These are phyloP conservation scores for Chaetomium sp. DNA, from an alignment of 2,329 filamentous ascomycete species.

Conservation along the genomic window DNA sequence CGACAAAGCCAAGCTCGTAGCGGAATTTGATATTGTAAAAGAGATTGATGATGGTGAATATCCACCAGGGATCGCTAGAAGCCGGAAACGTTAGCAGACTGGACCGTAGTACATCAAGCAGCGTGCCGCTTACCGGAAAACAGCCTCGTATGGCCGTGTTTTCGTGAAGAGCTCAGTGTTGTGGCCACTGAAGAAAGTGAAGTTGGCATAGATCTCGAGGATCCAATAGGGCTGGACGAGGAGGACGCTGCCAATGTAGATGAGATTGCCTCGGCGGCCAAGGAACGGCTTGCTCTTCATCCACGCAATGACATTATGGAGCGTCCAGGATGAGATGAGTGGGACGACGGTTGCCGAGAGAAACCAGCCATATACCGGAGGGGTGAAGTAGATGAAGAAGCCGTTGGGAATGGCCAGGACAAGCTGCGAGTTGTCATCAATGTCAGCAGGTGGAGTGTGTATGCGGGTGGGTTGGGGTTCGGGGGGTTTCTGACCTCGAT, in stretches of 20 bases:
- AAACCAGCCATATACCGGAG: conserved; percentile 56
- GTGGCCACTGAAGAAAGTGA: conserved; percentile 53
- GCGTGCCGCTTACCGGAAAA: conserved; percentile 42
- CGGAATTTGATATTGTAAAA: conserved; percentile 57
- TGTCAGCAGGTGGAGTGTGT: background rate
- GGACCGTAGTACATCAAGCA: background rate
- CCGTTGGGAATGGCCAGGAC: conserved; percentile 47
- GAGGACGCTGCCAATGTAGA: conserved; percentile 54
- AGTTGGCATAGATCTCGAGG: conserved; percentile 59
- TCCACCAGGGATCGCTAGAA: conserved; percentile 59
- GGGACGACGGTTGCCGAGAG: conserved; percentile 53
- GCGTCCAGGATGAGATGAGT: conserved; percentile 55
- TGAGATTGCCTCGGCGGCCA: conserved; percentile 38
- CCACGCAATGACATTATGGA: conserved; percentile 63
- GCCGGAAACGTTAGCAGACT: conserved; percentile 7
- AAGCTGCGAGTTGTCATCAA: conserved; percentile 28
- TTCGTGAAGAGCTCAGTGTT: conserved; percentile 45
- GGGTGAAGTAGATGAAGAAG: conserved; percentile 49
- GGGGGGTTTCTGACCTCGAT: conserved; percentile 24
- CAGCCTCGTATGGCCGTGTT: conserved; percentile 53
- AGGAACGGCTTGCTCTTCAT: conserved; percentile 60
- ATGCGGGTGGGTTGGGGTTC: background rate
- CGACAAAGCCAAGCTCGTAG: conserved; percentile 51
- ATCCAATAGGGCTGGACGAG: conserved; percentile 59
- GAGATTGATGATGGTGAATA: conserved; percentile 53